Percentiles rank a stretch among this genome's conserved stretches.
Evolutionary conservation across 83 land plant species (phyloP).

Genomic region (Diphasiastrum complanatum): DNA sequence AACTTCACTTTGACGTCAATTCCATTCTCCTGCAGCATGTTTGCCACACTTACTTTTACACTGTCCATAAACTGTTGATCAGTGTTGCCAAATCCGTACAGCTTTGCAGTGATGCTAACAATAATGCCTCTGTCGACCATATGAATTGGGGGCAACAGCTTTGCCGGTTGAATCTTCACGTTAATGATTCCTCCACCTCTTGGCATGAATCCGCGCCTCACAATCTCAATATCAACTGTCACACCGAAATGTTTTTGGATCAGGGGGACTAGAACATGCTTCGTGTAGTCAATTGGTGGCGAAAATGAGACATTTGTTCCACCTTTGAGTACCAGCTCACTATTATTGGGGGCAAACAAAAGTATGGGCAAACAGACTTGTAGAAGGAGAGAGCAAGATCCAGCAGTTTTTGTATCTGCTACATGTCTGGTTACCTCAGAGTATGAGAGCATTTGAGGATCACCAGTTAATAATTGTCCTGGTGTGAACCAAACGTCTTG

Average conservation of each 20-base stretch:
- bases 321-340: slow-evolving; percentile 19
- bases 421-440: neutral
- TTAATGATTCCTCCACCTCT: slow-evolving; percentile 17
- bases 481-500: slow-evolving; percentile 13
- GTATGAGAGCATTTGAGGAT: neutral
- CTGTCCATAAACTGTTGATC: neutral
- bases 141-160: neutral
- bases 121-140: slow-evolving; percentile 13
- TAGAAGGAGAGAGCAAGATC: slow-evolving; percentile 19
- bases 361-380: slow-evolving; percentile 15
- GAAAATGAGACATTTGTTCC: slow-evolving; percentile 18
- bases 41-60: neutral
- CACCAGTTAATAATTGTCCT: neutral
- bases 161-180: slow-evolving; percentile 8
- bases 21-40: neutral
- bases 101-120: neutral
- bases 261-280: slow-evolving; percentile 11
- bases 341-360: neutral
- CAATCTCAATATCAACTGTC: neutral
- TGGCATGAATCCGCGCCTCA: slow-evolving; percentile 25
- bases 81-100: slow-evolving; percentile 5
- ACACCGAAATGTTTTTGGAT: slow-evolving; percentile 1
- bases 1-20: slow-evolving; percentile 7
- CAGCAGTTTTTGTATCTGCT: slow-evolving; percentile 8
- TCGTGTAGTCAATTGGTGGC: slow-evolving; percentile 21